Conservation (phyloP, 176 grass and related monocot genomes). For the Elaeis guineensis region DNA sequence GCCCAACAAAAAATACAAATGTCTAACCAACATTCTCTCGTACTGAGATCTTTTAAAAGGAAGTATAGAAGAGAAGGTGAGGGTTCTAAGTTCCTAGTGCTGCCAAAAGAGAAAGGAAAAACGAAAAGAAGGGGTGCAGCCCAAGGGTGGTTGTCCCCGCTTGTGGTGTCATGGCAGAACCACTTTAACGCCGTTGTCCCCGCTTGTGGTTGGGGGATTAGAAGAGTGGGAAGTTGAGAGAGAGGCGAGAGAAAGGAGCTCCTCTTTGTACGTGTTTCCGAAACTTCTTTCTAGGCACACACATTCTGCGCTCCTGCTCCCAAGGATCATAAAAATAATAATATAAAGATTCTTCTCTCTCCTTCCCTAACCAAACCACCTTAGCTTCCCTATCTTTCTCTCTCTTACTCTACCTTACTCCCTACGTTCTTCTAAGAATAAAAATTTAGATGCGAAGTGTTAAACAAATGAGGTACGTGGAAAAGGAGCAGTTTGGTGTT, state of each 20-base stretch:
- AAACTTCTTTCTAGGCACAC: conserved; percentile 74
- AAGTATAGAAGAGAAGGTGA: too few species aligned
- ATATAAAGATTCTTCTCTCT: conserved; percentile 13
- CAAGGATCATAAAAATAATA: conserved; percentile 35
- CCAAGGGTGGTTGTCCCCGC: conserved; percentile 47
- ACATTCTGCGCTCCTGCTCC: conserved; percentile 96
- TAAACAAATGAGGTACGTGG: background rate
- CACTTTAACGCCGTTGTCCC: conserved; percentile 56
- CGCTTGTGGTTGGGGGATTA: conserved; percentile 24
- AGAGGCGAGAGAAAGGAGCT: background rate
- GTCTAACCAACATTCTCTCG: too few species aligned
- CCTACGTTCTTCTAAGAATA: conserved; percentile 15
- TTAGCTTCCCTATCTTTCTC: background rate
- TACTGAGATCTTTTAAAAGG: too few species aligned
- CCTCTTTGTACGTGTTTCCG: conserved; percentile 30
- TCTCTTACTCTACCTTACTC: background rate
- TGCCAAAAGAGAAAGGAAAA: background rate
- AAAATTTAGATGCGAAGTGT: background rate
- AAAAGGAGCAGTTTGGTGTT: conserved; percentile 22
- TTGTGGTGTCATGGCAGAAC: conserved; percentile 38
- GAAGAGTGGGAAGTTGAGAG: conserved; percentile 41
- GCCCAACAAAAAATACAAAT: too few species aligned
- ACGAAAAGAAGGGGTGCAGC: conserved; percentile 14
- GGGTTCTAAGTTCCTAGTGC: too few species aligned
- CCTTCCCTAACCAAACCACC: conserved; percentile 6